Percentiles rank a stretch among this genome's conserved stretches.
phyloP scores from a whole-genome alignment of 2,329 filamentous ascomycete species.

The Teratosphaeria nubilosa region DNA sequence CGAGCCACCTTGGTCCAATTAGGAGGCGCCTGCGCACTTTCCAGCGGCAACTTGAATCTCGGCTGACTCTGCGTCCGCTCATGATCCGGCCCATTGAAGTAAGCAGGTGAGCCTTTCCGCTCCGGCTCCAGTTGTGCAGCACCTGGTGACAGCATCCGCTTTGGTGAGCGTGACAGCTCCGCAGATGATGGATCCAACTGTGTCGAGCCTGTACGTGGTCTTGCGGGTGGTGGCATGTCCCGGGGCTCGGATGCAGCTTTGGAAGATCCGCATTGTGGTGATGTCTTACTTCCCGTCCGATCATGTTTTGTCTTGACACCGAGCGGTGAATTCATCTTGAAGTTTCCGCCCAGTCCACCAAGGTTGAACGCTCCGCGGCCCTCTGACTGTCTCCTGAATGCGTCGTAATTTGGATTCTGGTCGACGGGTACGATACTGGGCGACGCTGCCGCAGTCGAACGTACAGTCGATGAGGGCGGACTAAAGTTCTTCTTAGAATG shows the following conservation, averaged over 20 bases:
- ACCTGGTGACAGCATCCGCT: conserved; percentile 38
- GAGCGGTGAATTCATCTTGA: conserved; percentile 26
- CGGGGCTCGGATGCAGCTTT: conserved; percentile 21
- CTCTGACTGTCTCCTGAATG: conserved; percentile 65
- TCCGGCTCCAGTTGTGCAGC: conserved; percentile 31
- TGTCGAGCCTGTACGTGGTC: not conserved
- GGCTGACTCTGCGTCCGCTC: conserved; percentile 14
- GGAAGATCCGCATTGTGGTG: conserved; percentile 12
- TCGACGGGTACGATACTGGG: conserved; percentile 63
- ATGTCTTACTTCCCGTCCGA: conserved; percentile 9
- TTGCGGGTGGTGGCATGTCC: conserved; percentile 29
- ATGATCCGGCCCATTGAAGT: conserved; percentile 24
- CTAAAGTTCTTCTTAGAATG: conserved; percentile 66
- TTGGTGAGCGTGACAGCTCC: conserved; percentile 33
- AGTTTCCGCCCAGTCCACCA: conserved; percentile 29
- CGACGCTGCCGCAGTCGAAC: conserved; percentile 57
- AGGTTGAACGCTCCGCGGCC: conserved; percentile 37
- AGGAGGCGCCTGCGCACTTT: conserved; percentile 10
- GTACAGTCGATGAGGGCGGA: conserved; percentile 58
- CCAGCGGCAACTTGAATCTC: conserved; percentile 21
- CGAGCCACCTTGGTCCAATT: conserved; percentile 19
- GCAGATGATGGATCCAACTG: conserved; percentile 14
- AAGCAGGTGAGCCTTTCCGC: conserved; percentile 39
- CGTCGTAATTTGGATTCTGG: conserved; percentile 72
- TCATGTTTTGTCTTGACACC: conserved; percentile 8